phyloP scores from a whole-genome alignment of 352 stramenopile species.

The Saprolegnia diclina region DNA sequence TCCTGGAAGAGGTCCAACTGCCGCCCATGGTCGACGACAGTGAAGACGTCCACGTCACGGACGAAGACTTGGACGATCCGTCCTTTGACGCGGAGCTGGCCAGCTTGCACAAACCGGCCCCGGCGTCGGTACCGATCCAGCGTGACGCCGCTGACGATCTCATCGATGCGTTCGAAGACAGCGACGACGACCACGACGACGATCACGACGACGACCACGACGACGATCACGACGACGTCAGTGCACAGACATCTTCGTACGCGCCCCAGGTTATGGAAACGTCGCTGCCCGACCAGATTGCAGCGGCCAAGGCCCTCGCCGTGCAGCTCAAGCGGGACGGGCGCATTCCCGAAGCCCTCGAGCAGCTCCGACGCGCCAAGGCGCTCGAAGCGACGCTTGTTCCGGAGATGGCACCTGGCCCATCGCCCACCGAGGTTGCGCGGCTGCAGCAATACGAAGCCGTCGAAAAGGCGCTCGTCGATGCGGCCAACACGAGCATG shows the following conservation, averaged over 20 bases:
- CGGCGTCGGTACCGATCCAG: background rate
- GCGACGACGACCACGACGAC: background rate
- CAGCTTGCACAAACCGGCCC: slow-evolving; percentile 29
- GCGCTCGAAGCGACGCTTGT: slow-evolving; percentile 42
- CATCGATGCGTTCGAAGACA: slow-evolving; percentile 18
- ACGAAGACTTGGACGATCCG: slow-evolving; percentile 71
- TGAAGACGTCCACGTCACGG: slow-evolving; percentile 57
- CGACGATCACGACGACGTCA: background rate
- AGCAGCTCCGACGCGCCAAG: slow-evolving; percentile 54
- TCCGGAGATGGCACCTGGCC: background rate
- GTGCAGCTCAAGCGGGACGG: slow-evolving; percentile 51
- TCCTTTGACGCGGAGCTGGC: slow-evolving; percentile 58
- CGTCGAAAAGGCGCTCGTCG: slow-evolving; percentile 56
- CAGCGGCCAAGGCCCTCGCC: slow-evolving; percentile 40
- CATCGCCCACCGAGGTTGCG: background rate
- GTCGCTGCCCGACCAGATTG: slow-evolving; percentile 42
- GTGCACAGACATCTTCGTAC: too few relatives aligned
- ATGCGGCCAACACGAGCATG: slow-evolving; percentile 56
- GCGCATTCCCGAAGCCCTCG: slow-evolving; percentile 48
- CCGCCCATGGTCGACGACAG: slow-evolving; percentile 26
- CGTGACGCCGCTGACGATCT: background rate
- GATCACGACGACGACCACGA: background rate
- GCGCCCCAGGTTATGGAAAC: background rate
- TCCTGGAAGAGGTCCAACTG: background rate
- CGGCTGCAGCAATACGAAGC: slow-evolving; percentile 29